Evolutionary conservation across 78 protist genomes (phyloP).

Genomic region (Monosiga brevicollis): DNA sequence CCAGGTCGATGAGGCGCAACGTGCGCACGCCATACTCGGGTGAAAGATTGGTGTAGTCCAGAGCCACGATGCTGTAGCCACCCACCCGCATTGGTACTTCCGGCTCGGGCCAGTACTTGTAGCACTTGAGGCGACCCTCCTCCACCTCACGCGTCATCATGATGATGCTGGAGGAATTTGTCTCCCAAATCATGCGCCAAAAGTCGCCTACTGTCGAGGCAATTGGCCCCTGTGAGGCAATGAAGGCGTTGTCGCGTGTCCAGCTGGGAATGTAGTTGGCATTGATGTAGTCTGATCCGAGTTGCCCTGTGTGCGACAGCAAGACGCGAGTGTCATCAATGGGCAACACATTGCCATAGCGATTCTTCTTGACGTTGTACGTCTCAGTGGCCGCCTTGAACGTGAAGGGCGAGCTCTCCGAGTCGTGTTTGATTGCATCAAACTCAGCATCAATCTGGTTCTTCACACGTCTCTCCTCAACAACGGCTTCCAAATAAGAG

Average conservation of each 20-base stretch:
- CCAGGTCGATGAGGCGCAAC: background rate
- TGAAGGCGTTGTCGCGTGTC: background rate
- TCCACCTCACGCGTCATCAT: conserved; percentile 35
- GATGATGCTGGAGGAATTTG: conserved; percentile 12
- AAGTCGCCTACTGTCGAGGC: conserved; percentile 33
- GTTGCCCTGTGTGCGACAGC: background rate
- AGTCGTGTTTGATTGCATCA: background rate
- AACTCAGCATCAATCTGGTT: background rate
- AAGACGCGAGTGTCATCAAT: conserved; percentile 8
- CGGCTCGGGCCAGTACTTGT: conserved; percentile 36
- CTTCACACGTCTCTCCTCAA: background rate
- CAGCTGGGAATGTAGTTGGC: conserved; percentile 27
- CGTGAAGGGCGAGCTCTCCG: background rate
- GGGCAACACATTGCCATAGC: conserved; percentile 4
- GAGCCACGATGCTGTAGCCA: background rate
- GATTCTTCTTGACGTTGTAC: background rate
- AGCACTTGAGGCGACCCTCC: conserved; percentile 16
- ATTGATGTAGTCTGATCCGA: conserved; percentile 31
- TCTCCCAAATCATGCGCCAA: conserved; percentile 60
- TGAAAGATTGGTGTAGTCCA: background rate
- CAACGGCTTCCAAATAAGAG: background rate
- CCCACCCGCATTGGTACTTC: no score
- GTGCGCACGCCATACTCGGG: background rate
- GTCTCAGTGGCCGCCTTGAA: background rate
- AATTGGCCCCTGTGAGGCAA: conserved; percentile 45